Percentiles rank a stretch among this genome's conserved stretches.
These are phyloP conservation scores for Huiozyma naganishii DNA, from an alignment of 805 yeast genomes.

Conservation along the genomic window DNA sequence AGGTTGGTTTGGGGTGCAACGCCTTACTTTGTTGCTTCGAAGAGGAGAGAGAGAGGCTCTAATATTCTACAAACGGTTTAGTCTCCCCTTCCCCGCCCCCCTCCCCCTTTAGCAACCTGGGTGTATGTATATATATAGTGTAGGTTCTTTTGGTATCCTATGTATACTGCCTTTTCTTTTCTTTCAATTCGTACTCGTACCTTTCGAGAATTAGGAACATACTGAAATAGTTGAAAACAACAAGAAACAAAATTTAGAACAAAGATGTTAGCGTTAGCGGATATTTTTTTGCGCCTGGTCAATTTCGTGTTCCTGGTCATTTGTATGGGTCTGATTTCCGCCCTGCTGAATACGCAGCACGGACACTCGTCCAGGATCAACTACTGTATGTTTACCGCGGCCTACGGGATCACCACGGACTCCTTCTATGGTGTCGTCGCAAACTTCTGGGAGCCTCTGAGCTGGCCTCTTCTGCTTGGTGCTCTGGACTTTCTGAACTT, in stretches of 20 bases:
- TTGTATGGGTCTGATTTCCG: constrained; percentile 78
- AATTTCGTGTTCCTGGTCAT: constrained; percentile 70
- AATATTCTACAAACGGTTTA: too few species aligned
- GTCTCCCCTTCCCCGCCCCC: too few species aligned
- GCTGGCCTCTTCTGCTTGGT: constrained; percentile 75
- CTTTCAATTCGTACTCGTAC: too few species aligned
- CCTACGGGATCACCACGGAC: constrained; percentile 73
- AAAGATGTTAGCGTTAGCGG: constrained; percentile 56
- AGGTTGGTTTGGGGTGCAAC: too few species aligned
- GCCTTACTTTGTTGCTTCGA: too few species aligned
- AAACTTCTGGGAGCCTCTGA: constrained; percentile 56
- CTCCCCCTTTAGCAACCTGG: too few species aligned
- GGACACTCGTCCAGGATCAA: constrained; percentile 61
- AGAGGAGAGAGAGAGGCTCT: too few species aligned
- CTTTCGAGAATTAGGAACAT: too few species aligned
- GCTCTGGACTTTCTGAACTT: constrained; percentile 74
- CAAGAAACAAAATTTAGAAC: background rate
- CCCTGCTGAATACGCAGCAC: constrained; percentile 62
- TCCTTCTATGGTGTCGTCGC: constrained; percentile 70
- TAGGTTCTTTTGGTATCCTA: too few species aligned
- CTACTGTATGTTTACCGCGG: constrained; percentile 77
- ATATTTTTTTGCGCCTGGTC: constrained; percentile 57
- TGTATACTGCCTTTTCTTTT: too few species aligned
- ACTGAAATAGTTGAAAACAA: background rate
- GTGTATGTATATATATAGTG: too few species aligned